Evolutionary conservation across 2,329 filamentous ascomycete species (phyloP).

Genomic region (Sclerotinia trifoliorum): DNA sequence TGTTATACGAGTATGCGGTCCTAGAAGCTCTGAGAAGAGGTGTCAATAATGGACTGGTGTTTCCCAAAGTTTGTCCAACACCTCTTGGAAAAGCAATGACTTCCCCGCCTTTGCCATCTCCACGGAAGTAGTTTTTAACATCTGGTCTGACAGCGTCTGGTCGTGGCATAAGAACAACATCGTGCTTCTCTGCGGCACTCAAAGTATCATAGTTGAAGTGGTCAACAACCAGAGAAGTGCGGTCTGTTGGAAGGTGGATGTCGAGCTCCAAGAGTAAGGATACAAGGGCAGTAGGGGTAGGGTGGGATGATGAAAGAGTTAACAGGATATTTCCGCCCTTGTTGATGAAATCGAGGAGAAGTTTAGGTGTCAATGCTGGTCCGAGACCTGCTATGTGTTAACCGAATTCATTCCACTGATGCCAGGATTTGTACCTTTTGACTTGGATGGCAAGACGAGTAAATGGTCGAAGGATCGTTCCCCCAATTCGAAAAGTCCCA

Average conservation of each 20-base stretch:
- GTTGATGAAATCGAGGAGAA: conserved; percentile 88
- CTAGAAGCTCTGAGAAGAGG: conserved; percentile 79
- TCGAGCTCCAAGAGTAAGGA: conserved; percentile 85
- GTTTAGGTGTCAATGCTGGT: conserved; percentile 79
- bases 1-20: conserved; percentile 91
- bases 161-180: conserved; percentile 76
- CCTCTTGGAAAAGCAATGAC: conserved; percentile 79
- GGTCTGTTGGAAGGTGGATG: conserved; percentile 81
- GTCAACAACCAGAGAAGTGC: conserved; percentile 82
- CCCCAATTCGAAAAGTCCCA: conserved; percentile 81
- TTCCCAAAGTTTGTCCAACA: conserved; percentile 78
- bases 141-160: conserved; percentile 65
- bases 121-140: conserved; percentile 74
- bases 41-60: conserved; percentile 69
- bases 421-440: conserved; percentile 65
- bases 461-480: conserved; percentile 90
- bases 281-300: conserved; percentile 70
- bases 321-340: conserved; percentile 88
- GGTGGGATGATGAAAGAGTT: conserved; percentile 69
- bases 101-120: conserved; percentile 50
- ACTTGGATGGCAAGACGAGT: conserved; percentile 81
- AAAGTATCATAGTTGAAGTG: conserved; percentile 89
- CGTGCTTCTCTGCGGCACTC: conserved; percentile 78
- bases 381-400: conserved; percentile 64
- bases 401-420: conserved; percentile 20